Evolutionary conservation across 495 filamentous ascomycete species (phyloP), one percentile per base, ranked within the genome.

Genomic region (Extremus antarcticus): DNA sequence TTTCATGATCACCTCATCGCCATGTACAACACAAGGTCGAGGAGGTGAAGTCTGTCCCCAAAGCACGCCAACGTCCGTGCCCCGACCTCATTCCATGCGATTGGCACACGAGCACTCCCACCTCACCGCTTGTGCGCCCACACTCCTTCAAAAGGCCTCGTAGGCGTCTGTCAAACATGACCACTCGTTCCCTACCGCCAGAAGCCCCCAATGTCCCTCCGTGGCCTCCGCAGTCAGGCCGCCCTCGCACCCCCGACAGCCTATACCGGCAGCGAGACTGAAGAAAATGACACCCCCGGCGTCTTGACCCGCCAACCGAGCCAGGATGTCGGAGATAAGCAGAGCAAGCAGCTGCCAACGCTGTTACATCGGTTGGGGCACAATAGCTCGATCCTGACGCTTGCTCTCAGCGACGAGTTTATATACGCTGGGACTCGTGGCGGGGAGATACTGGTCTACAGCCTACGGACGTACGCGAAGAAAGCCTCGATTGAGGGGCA

Each of bases 381-480:
- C 65, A 74, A 80, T 58, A 80, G 76, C 63, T 88, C 85, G 2
- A 86, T 91, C 35, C 78, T 92, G 19, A 74, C 83, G 0, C 73
- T 92, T 32, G 82, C 77, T 0, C 77, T 90, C 11, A 82, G 78
- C 1, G 71, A 73, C 8, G 61, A 70, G 22, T 73, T 81, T 57
- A 77, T 92, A n/a, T 92, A 86, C 70, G 88, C 90, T 20, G 92
- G 91, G 32, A 87, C 90, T 17, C 90, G 95, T 65, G 86, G 84
- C 47, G 92, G 92, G 51, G 88, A 95, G 70, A 90, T 98, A 53
- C 70, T 92, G 48, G 78, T 89, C 21, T 97, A 88, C 90, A 87
- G 83, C 2, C 74, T 97, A 25, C 81, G 85, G 60, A 91, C 89
- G 1, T 96, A 85, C 67, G 83, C 91, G 66, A 81, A 83, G 19